Percentiles rank a stretch among this genome's conserved stretches.
Evolutionary conservation across 2,329 filamentous ascomycete species (phyloP).

Genomic region (Fusarium multiceps): DNA sequence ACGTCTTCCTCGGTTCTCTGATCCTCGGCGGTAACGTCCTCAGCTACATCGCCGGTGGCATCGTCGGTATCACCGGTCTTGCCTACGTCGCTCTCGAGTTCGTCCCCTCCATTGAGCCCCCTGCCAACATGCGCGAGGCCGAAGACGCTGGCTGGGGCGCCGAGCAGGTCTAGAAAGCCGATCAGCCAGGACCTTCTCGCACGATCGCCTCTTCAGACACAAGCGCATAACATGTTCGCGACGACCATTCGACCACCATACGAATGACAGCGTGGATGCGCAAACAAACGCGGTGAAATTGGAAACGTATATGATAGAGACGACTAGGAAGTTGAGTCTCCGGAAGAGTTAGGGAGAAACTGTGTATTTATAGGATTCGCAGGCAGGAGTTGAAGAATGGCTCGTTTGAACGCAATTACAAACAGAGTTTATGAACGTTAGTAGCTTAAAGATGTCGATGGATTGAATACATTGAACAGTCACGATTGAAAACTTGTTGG

Average conservation of each 20-base stretch:
- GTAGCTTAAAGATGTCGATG: conserved; percentile 21
- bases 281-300: conserved; percentile 28
- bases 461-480: conserved; percentile 22
- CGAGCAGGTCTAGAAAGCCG: conserved; percentile 72
- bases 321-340: background rate
- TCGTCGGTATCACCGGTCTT: conserved; percentile 82
- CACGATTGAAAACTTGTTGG: background rate
- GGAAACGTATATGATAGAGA: conserved; percentile 12
- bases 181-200: background rate
- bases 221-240: conserved; percentile 18
- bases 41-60: conserved; percentile 79
- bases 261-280: conserved; percentile 21
- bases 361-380: conserved; percentile 26
- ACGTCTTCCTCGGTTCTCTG: conserved; percentile 92
- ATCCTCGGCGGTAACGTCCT: conserved; percentile 75
- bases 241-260: conserved; percentile 3
- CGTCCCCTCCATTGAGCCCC: conserved; percentile 81
- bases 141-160: conserved; percentile 78
- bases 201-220: conserved; percentile 8
- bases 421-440: conserved; percentile 22
- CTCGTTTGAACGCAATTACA: conserved; percentile 14
- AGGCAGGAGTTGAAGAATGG: conserved; percentile 29
- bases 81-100: conserved; percentile 82
- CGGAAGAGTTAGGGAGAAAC: conserved; percentile 18
- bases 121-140: conserved; percentile 83